Base-by-base conservation (phyloP, 169 alveolate genomes). In the Theileria luwenshuni region DNA sequence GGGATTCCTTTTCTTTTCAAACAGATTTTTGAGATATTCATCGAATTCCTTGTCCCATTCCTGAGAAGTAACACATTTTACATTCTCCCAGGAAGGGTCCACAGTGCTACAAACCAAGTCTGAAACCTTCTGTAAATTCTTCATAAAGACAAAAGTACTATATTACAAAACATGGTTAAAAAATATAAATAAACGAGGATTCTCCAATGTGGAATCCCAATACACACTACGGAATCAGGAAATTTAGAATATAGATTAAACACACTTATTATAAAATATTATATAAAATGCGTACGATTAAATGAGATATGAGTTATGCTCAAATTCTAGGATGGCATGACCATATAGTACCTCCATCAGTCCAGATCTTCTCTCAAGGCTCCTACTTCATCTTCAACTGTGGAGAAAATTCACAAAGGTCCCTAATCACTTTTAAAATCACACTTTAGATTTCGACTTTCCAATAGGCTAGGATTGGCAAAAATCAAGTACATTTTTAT, bases 361-460 rank as follows among this genome's bases (percentile, higher is more conserved):
- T 92, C 62, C 88, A 91, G 33, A 61, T 92, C 47, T 75, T 90
- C 54, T 81, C 80, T 8, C 84, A 85, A 51, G 92, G 94, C 45
- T 68, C 64, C 1, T 81, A 77, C 52, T 76, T 88, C 19, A 88
- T 92, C 38, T 69, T 92, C 74, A 92, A 92, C 73, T 91, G 86
- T 47, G 96, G 96, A 10, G 96, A 92, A 60, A 90, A 90, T 76
- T 69, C 72, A 25, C 96, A 92, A 74, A 72, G 96, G 87, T 90
- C 38, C 35, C 10, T 35, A 47, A 30, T 7, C 21, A 19, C 21
- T 8, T 42, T 1, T 17, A 19, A 10, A 49, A 49, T 5, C 30
- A 49, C 5, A n/a, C 10, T 49, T 49, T 79, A 84, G 90, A 54
- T 90, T 86, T 65, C 81, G 92, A 64, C 64, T 85, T 64, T 93